Evolutionary conservation across 139 green algal species (phyloP).

Genomic region (Zygnema circumcarinatum): DNA sequence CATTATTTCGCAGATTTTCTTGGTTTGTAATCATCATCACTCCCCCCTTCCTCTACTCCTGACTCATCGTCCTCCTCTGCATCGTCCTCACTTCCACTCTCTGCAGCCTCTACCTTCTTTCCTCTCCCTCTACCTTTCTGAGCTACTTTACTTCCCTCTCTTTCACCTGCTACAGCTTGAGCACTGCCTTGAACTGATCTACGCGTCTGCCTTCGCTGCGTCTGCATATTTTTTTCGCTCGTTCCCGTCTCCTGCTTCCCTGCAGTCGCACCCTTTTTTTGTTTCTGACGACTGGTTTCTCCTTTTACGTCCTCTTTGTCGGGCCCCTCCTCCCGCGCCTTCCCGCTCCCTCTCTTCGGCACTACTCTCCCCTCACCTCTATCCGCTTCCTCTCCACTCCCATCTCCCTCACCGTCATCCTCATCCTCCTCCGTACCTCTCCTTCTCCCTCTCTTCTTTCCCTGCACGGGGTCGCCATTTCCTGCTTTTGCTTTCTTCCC

Average conservation of each 20-base stretch:
- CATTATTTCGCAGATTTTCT: background rate
- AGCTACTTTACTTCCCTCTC: background rate
- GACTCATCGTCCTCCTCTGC: background rate
- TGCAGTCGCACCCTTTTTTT: background rate
- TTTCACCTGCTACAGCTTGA: background rate
- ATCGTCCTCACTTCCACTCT: background rate
- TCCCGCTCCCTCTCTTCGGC: background rate
- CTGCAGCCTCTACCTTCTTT: background rate
- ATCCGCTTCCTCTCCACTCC: slow-evolving; percentile 13
- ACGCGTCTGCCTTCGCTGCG: background rate
- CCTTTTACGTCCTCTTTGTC: background rate
- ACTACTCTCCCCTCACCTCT: background rate
- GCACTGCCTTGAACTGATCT: background rate
- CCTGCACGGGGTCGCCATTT: background rate
- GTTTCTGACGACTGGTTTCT: background rate
- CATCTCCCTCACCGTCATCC: slow-evolving; percentile 1
- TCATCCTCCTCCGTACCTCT: background rate
- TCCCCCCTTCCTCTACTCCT: background rate
- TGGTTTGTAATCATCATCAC: slow-evolving; percentile 30
- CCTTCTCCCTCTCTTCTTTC: background rate
- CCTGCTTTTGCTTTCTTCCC: background rate
- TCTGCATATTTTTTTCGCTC: background rate
- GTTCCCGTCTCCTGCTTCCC: background rate
- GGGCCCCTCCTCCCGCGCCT: background rate
- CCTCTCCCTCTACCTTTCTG: background rate